A percentile compares a stretch with the other conserved stretches of the same genome.
These are phyloP conservation scores for Phoma herbarum DNA, from an alignment of 2,329 filamentous ascomycete genomes.

Conservation along the genomic window DNA sequence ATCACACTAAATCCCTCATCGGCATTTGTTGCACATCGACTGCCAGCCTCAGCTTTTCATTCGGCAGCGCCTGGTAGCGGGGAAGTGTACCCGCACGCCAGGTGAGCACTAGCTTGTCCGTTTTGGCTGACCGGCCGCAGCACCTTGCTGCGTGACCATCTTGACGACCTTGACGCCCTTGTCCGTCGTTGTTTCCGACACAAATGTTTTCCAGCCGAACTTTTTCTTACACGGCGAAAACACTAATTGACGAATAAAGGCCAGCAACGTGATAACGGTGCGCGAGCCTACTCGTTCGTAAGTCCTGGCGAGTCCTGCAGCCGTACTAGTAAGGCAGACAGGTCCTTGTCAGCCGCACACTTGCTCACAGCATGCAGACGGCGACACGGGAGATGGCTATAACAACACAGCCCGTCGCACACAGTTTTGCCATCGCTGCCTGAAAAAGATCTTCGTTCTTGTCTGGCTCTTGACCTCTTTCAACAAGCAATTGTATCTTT, in stretches of 20 bases:
- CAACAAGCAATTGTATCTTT: slow-evolving; percentile 2
- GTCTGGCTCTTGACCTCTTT: background rate
- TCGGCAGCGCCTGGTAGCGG: slow-evolving; percentile 9
- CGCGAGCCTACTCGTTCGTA: slow-evolving; percentile 19
- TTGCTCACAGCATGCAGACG: slow-evolving; percentile 12
- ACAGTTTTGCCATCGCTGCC: slow-evolving; percentile 3
- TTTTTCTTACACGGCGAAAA: slow-evolving; percentile 16
- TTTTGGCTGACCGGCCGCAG: slow-evolving; percentile 21
- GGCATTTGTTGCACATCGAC: slow-evolving; percentile 12
- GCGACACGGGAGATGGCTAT: slow-evolving; percentile 8
- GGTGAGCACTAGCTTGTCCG: slow-evolving; percentile 10
- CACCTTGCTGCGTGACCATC: slow-evolving; percentile 16
- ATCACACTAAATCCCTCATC: slow-evolving; percentile 17
- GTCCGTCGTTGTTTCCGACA: slow-evolving; percentile 6
- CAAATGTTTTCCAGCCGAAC: slow-evolving; percentile 16
- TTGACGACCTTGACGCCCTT: slow-evolving; percentile 18
- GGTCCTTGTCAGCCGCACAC: slow-evolving; percentile 15
- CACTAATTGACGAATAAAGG: slow-evolving; percentile 23
- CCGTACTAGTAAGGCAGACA: slow-evolving; percentile 21
- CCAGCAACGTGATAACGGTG: slow-evolving; percentile 19
- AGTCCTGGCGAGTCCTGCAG: slow-evolving; percentile 11
- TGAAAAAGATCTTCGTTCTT: background rate
- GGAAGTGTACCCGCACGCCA: slow-evolving; percentile 15
- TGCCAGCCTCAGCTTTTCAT: slow-evolving; percentile 5
- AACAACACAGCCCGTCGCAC: slow-evolving; percentile 17